A percentile compares a stretch with the other conserved stretches of the same genome.
Evolutionary conservation across 768 basidiomycete genomes (phyloP).

Genomic region (Auriscalpium orientale): DNA sequence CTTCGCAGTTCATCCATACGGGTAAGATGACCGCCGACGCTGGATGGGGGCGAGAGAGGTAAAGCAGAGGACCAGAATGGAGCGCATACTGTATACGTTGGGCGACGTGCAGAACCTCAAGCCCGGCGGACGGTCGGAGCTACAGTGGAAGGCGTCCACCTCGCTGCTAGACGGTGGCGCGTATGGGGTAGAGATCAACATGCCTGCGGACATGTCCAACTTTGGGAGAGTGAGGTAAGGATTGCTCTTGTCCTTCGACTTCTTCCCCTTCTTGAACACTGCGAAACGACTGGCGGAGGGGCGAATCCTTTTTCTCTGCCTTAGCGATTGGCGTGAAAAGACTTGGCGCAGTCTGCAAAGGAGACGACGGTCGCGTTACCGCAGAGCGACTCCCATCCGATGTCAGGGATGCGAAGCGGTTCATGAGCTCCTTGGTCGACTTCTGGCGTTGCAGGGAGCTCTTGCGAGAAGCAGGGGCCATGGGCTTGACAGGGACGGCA

Average conservation of each 20-base stretch:
- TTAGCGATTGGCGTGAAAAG: conserved; percentile 17
- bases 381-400: background rate
- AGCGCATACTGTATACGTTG: conserved; percentile 6
- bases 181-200: background rate
- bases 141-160: background rate
- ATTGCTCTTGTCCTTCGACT: conserved; percentile 18
- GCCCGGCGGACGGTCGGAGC: background rate
- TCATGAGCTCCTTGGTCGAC: conserved; percentile 46
- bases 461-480: background rate
- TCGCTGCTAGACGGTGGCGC: background rate
- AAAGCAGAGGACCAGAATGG: conserved; percentile 37
- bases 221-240: conserved; percentile 2
- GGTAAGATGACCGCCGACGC: conserved; percentile 24
- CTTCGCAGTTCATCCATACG: conserved; percentile 45
- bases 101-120: conserved; percentile 15
- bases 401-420: conserved; percentile 42
- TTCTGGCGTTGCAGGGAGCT: conserved; percentile 5
- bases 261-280: conserved; percentile 51
- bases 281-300: conserved; percentile 55
- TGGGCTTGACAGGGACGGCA: conserved; percentile 3
- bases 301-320: conserved; percentile 42
- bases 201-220: background rate
- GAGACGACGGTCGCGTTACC: background rate
- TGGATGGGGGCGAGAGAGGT: conserved; percentile 32
- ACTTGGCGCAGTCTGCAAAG: conserved; percentile 4